Evolutionary conservation across 345 rosid genomes (phyloP).

Genomic region (Populus pruinosa): DNA sequence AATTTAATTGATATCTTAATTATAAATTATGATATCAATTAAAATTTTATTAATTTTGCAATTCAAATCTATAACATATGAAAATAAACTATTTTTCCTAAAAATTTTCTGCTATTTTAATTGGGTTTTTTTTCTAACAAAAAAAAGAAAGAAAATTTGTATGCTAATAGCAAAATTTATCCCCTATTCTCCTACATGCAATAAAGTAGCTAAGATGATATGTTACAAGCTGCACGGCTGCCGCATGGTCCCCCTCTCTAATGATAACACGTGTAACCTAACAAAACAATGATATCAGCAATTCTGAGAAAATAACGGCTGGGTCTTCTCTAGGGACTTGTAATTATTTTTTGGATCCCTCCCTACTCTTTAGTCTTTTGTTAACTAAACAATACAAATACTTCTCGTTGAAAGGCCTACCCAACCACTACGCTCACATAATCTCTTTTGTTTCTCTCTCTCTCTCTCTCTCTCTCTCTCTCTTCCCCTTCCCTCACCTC

Average conservation of each 20-base stretch:
- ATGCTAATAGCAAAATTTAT: no score
- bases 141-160: no score
- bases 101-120: no score
- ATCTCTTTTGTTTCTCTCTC: slow-evolving; percentile 12
- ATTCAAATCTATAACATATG: no score
- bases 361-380: neutral
- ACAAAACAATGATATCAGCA: slow-evolving; percentile 28
- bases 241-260: neutral
- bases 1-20: no score
- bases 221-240: neutral
- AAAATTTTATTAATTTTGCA: no score
- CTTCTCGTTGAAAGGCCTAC: slow-evolving; percentile 24
- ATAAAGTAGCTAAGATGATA: neutral
- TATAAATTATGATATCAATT: no score
- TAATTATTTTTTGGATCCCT: slow-evolving; percentile 20
- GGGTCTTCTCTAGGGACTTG: slow-evolving; percentile 23
- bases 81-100: no score
- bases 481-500: neutral
- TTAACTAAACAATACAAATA: neutral
- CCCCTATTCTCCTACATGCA: neutral
- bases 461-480: slow-evolving; percentile 1
- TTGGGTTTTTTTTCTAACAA: accelerated
- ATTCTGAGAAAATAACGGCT: slow-evolving; percentile 41
- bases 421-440: slow-evolving; percentile 13
- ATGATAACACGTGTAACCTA: slow-evolving; percentile 9